Percentiles rank a stretch among this genome's conserved stretches.
Evolutionary conservation across 2,329 filamentous ascomycete species (phyloP).

Genomic region (Ilyonectria mors-panacis): DNA sequence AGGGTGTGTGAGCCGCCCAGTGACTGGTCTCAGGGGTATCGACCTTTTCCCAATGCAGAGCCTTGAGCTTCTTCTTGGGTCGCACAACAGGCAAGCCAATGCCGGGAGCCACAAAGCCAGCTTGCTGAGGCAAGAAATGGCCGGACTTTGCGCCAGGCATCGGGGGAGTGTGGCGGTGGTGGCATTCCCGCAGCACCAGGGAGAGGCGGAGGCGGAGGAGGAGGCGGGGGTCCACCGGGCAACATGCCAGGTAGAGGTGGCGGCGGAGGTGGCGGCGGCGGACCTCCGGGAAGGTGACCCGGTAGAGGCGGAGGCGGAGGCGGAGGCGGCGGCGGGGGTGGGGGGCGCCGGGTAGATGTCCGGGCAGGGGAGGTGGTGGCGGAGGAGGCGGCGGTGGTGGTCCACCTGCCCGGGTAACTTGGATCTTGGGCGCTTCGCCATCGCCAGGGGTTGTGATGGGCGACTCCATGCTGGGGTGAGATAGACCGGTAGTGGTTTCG

Average conservation of each 20-base stretch:
- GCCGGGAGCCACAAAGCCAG: slow-evolving; percentile 68
- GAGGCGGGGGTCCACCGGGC: slow-evolving; percentile 45
- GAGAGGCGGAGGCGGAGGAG: slow-evolving; percentile 59
- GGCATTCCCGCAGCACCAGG: slow-evolving; percentile 59
- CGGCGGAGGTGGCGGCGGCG: slow-evolving; percentile 63
- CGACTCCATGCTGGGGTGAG: slow-evolving; percentile 81
- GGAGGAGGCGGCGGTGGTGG: slow-evolving; percentile 57
- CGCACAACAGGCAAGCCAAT: slow-evolving; percentile 84
- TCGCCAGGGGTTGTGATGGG: slow-evolving; percentile 78
- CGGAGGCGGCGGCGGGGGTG: slow-evolving; percentile 54
- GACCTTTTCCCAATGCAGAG: slow-evolving; percentile 98
- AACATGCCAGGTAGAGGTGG: slow-evolving; percentile 62
- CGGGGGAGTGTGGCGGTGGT: slow-evolving; percentile 73
- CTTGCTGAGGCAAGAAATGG: slow-evolving; percentile 80
- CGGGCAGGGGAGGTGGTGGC: slow-evolving; percentile 58
- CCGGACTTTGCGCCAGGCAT: slow-evolving; percentile 80
- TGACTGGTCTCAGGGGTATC: slow-evolving; percentile 92
- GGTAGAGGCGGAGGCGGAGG: slow-evolving; percentile 59
- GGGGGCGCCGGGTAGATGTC: slow-evolving; percentile 47
- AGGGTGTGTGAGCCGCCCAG: slow-evolving; percentile 90
- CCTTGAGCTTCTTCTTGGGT: slow-evolving; percentile 99
- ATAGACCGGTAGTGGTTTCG: slow-evolving; percentile 80
- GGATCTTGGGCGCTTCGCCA: slow-evolving; percentile 70
- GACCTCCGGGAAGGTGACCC: slow-evolving; percentile 56
- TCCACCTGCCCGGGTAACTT: slow-evolving; percentile 64